A percentile compares a stretch with the other conserved stretches of the same genome.
Conservation (phyloP, 164 flowering plant genomes). For the Magnolia sinica region DNA sequence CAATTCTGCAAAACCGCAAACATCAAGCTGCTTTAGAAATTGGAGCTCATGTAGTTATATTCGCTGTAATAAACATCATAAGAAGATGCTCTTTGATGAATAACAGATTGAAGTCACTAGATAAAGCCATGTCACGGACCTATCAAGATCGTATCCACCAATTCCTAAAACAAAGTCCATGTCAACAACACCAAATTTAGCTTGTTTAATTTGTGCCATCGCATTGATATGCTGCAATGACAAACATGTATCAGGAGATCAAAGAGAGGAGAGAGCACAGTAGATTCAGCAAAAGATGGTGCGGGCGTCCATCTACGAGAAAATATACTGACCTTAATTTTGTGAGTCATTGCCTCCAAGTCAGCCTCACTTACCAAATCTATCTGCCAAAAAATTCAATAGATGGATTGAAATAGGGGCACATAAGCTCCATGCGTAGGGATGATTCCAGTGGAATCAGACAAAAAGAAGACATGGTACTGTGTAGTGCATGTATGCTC, state of each 20-base stretch:
- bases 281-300: background rate
- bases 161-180: conserved; percentile 92
- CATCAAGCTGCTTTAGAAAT: background rate
- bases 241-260: background rate
- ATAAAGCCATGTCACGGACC: conserved; percentile 31
- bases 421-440: background rate
- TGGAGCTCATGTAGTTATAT: background rate
- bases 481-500: background rate
- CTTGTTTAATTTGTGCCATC: conserved; percentile 77
- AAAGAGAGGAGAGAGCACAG: background rate
- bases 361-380: conserved; percentile 78
- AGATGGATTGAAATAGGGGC: background rate
- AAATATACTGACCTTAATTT: conserved; percentile 56
- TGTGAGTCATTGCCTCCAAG: conserved; percentile 47
- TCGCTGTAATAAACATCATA: background rate
- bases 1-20: conserved; percentile 54
- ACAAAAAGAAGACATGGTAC: background rate
- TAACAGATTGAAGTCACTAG: background rate
- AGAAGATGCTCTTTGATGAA: background rate
- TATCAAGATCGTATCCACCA: conserved; percentile 97
- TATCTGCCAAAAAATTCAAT: conserved; percentile 39
- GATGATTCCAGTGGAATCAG: too few species aligned
- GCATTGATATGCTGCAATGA: conserved; percentile 71
- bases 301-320: background rate
- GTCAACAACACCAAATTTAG: conserved; percentile 81